Base-by-base conservation (phyloP, 179 eudicot species). In the Carnegiea gigantea region DNA sequence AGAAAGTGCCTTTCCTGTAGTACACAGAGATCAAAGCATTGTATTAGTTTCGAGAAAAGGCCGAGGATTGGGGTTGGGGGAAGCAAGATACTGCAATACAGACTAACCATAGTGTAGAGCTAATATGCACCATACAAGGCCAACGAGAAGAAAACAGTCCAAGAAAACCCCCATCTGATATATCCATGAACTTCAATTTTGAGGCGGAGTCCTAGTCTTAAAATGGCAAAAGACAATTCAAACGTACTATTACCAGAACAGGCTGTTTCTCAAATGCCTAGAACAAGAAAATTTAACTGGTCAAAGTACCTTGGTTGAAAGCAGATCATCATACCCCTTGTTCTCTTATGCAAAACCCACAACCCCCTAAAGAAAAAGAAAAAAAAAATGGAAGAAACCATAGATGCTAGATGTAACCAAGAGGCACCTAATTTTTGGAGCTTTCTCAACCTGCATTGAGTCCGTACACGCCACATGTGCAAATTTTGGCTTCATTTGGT, bases 1-100 rank as follows among this genome's bases (percentile, higher is more conserved):
- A 94, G 90, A 83, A 92, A 95, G 83, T 89, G 94, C 88, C 92
- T 92, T 82, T 95, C 99, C 99, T 94, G 98, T 79, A 82, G 79
- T 38, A 68, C 23, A 51, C 30, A 80, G 33, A 40, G 70, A 73
- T 46, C n/a, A 62, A 74, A 85, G 77, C 36, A 78, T 12, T 11
- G 24, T 57, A 54, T 60, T 43, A 68, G 38, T 36, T 26, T 44
- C 26, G 44, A 14, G 48, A 57, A 17, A 57, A 15, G 62, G 62
- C 44, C 44, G 6, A 40, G 44, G 44, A 40, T 40, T 40, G 7
- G 44, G 44, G 44, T 2, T 5, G 44, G 44, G 44, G 44, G 44
- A 7, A 40, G 44, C 44, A 40, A 40, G 44, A 40, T 5, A 40
- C 44, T 40, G 44, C 44, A 40, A 7, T 40, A 40, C 44, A 40